Evolutionary conservation across 1,284 basidiomycete genomes (phyloP).

Genomic region (Pascua guehoae): DNA sequence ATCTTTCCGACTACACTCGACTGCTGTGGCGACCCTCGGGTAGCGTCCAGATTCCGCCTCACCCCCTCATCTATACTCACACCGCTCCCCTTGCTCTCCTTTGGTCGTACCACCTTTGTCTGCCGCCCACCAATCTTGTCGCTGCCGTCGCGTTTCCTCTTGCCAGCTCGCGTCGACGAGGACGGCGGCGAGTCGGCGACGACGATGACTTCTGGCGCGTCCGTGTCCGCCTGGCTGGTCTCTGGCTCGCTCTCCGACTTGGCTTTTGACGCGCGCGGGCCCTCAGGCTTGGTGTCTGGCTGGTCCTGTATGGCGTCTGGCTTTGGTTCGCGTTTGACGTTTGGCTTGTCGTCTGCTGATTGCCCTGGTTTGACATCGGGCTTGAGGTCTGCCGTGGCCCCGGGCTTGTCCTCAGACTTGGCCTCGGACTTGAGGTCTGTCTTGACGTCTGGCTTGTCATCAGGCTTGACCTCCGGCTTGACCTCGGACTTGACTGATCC

Average conservation of each 20-base stretch:
- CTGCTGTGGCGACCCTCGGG: too few relatives aligned
- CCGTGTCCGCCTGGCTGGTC: not conserved
- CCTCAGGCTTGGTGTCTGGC: not conserved
- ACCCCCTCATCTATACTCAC: slow-evolving; percentile 12
- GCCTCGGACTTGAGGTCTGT: not conserved
- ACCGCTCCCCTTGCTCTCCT: slow-evolving; percentile 20
- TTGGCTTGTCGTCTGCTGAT: not conserved
- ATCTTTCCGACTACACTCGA: too few relatives aligned
- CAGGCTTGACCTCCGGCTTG: slow-evolving; percentile 1
- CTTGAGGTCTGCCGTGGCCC: not conserved
- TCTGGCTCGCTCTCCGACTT: not conserved
- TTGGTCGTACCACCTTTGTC: slow-evolving; percentile 32
- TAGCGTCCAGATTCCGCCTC: not conserved
- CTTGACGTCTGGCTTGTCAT: not conserved
- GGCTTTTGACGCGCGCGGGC: too few relatives aligned
- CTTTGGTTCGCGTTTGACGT: not conserved
- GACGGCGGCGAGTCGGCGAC: slow-evolving; percentile 1
- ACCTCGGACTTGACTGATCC: not conserved
- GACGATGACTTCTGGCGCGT: not conserved
- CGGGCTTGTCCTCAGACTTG: not conserved
- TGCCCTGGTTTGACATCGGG: not conserved
- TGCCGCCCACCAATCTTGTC: slow-evolving; percentile 27
- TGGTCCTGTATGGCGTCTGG: not conserved
- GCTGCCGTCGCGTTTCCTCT: slow-evolving; percentile 5
- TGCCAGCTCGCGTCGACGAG: not conserved